Conservation (phyloP, 257 asterid species). For the Solanum dulcamara region DNA sequence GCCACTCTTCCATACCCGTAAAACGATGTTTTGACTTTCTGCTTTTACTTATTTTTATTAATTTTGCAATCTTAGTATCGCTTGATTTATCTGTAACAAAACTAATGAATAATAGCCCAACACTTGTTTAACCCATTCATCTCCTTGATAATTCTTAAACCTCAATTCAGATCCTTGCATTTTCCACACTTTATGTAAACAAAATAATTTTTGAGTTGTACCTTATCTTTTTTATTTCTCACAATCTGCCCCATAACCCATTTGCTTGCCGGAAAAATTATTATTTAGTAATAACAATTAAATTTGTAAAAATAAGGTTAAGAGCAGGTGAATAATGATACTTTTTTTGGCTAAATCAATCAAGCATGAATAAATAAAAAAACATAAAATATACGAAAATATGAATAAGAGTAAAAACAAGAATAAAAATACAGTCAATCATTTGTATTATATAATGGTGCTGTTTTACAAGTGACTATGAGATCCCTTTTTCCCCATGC, state of each 20-base stretch:
- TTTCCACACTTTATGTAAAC: background rate
- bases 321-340: too few species aligned
- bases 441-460: too few species aligned
- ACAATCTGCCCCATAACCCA: background rate
- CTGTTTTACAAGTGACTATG: too few species aligned
- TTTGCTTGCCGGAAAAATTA: background rate
- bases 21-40: background rate
- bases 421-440: too few species aligned
- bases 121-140: background rate
- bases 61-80: background rate
- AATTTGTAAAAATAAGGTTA: too few species aligned
- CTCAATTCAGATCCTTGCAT: background rate
- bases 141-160: background rate
- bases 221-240: background rate
- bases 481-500: too few species aligned
- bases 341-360: too few species aligned
- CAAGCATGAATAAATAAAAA: too few species aligned
- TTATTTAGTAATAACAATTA: too few species aligned
- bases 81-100: background rate
- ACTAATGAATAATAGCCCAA: background rate
- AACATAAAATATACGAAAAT: too few species aligned
- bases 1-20: constrained; percentile 61
- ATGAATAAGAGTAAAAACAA: too few species aligned
- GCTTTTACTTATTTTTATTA: background rate
- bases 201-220: too few species aligned